A percentile compares a stretch with the other conserved stretches of the same genome.
Conservation (phyloP, 345 rosid genomes). For the Gossypium ekmanianum region DNA sequence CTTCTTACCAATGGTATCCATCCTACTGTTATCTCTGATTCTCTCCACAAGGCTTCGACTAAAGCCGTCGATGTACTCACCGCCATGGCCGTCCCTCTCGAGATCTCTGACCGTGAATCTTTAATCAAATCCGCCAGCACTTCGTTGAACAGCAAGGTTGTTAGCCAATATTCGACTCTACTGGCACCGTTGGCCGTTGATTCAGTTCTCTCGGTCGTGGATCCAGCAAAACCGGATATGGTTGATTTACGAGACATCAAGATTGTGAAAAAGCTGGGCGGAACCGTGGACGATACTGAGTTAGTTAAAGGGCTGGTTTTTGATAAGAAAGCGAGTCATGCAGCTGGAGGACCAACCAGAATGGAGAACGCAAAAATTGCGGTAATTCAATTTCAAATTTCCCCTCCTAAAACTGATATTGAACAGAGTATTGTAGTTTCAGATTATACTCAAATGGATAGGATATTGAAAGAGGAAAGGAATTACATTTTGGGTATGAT, state of each 20-base stretch:
- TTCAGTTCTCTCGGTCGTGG: slow-evolving; percentile 72
- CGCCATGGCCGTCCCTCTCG: slow-evolving; percentile 91
- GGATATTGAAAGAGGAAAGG: slow-evolving; percentile 98
- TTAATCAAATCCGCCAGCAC: slow-evolving; percentile 83
- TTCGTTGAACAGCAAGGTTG: slow-evolving; percentile 90
- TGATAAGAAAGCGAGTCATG: slow-evolving; percentile 89
- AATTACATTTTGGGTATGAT: slow-evolving; percentile 94
- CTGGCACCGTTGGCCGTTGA: slow-evolving; percentile 96
- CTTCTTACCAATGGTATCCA: slow-evolving; percentile 81
- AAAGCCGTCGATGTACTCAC: slow-evolving; percentile 80
- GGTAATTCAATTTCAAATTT: slow-evolving; percentile 97
- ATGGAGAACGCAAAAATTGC: slow-evolving; percentile 91
- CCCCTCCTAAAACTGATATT: slow-evolving; percentile 92
- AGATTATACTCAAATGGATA: slow-evolving; percentile 95
- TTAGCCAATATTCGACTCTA: slow-evolving; percentile 85
- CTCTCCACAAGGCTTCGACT: slow-evolving; percentile 68
- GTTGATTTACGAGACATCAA: slow-evolving; percentile 92
- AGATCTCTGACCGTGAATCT: slow-evolving; percentile 81
- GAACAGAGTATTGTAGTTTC: slow-evolving; percentile 98
- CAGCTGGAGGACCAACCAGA: slow-evolving; percentile 81
- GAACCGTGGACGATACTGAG: slow-evolving; percentile 96
- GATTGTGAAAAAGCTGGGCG: slow-evolving; percentile 98
- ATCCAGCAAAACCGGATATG: slow-evolving; percentile 71
- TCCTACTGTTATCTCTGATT: slow-evolving; percentile 91
- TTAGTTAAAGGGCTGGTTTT: slow-evolving; percentile 83